phyloP scores from a whole-genome alignment of 495 filamentous ascomycete species.

The Penicillium salamii region DNA sequence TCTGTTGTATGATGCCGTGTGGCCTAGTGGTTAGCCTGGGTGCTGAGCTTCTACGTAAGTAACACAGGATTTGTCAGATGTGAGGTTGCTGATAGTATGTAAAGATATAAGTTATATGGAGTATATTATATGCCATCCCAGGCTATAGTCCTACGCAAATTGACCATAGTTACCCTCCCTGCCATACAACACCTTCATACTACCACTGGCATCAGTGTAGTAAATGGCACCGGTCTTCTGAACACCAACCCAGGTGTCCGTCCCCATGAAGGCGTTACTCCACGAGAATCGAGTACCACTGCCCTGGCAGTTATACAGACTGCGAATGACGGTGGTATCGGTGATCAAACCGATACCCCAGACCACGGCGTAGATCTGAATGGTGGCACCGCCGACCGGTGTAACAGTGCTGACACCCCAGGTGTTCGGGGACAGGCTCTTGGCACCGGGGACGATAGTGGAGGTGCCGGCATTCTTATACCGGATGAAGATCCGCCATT shows the following conservation, averaged over 20 bases:
- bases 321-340: not conserved
- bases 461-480: not conserved
- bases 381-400: not conserved
- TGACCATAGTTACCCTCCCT: not conserved
- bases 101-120: too few species aligned
- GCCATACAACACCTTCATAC: not conserved
- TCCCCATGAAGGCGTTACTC: not conserved
- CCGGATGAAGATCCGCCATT: not conserved
- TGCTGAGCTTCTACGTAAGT: too few species aligned
- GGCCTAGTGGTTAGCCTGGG: too few species aligned
- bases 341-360: slow-evolving; percentile 4
- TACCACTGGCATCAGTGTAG: slow-evolving; percentile 1
- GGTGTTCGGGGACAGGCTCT: not conserved
- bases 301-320: not conserved
- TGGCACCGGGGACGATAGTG: not conserved
- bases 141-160: not conserved
- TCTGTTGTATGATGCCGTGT: too few species aligned
- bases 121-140: too few species aligned
- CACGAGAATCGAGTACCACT: not conserved
- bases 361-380: slow-evolving; percentile 5
- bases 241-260: slow-evolving; percentile 5
- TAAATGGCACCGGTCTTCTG: slow-evolving; percentile 7
- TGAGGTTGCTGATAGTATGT: too few species aligned
- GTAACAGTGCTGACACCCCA: not conserved
- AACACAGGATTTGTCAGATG: too few species aligned